Evolutionary conservation across 129 eudicot species (phyloP), one percentile per base, ranked within the genome.

Genomic region (Escallonia herrerae): DNA sequence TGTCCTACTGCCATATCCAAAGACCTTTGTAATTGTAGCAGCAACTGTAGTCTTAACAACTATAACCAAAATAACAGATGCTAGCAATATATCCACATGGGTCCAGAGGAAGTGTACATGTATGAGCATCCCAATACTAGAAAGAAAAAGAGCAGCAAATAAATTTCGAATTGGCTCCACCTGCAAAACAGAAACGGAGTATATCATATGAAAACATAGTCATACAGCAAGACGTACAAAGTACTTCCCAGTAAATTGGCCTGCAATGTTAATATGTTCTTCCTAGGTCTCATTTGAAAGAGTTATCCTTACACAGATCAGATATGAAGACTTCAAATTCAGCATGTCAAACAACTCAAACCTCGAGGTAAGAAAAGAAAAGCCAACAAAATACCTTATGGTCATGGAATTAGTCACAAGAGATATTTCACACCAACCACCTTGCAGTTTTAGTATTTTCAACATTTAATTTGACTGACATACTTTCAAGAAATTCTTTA

Each of bases 81-180:
- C 99, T 44, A 94, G 84, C 79, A 94, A 73, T 64, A 94, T 94
- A 77, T 94, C 99, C 84, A 94, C 97, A 77, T 94, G 99, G 62
- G 65, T 82, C 97, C 97, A 94, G 63, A 94, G 84, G 74, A 94
- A 94, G 8, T 94, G 94, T 5, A 94, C 90, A 69, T 86, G 90
- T 63, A 94, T 86, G 47, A 94, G 94, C 99, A 94, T 86, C 51
- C 99, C 99, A 15, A 94, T 94, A 70, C 99, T 89, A 12, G 99
- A 86, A 46, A 94, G 90, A 75, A 94, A 94, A 56, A 94, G 94
- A 76, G 99, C 97, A 7, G 99, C 99, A 78, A 94, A 94, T 60
- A 94, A 69, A 69, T 94, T 94, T 62, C 99, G 97, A 49, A 94
- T 89, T 8, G 99, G 99, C 74, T 94, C 99, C 77, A 94, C 99